Evolutionary conservation across 1,284 basidiomycete genomes (phyloP).

Genomic region (Chalciporus sp.): DNA sequence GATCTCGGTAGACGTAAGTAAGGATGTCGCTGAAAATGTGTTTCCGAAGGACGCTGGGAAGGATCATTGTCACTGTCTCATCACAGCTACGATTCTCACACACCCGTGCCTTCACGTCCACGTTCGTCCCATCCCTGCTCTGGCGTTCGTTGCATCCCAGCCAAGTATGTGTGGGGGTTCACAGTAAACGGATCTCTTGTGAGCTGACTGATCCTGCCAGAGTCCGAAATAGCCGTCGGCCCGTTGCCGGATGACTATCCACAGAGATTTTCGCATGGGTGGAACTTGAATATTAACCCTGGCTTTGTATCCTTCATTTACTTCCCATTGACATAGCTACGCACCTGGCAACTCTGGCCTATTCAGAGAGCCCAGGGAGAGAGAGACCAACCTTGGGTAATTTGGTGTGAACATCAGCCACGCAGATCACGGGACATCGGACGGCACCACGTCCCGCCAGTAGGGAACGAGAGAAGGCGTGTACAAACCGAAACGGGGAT

Average conservation of each 20-base stretch:
- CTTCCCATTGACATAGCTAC: not conserved
- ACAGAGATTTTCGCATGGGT: not conserved
- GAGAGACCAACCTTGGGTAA: not conserved
- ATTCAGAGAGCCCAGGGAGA: not conserved
- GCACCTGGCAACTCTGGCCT: not conserved
- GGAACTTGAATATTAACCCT: too few species aligned
- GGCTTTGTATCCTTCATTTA: too few species aligned
- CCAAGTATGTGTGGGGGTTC: not conserved
- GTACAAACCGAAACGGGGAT: conserved; percentile 34
- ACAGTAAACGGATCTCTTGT: not conserved
- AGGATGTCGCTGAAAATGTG: too few species aligned
- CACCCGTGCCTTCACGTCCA: too few species aligned
- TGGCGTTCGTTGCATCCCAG: too few species aligned
- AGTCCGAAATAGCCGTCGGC: not conserved
- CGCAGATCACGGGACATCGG: conserved; percentile 14
- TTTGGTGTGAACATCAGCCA: conserved; percentile 34
- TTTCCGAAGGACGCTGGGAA: too few species aligned
- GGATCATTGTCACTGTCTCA: too few species aligned
- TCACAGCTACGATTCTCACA: too few species aligned
- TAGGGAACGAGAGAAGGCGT: conserved; percentile 37
- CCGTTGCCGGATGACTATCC: not conserved
- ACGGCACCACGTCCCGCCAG: conserved; percentile 24
- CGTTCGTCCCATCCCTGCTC: too few species aligned
- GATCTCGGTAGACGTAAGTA: too few species aligned
- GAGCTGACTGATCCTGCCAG: not conserved